A percentile compares a stretch with the other conserved stretches of the same genome.
Conservation (phyloP, 495 filamentous ascomycete genomes). For the Aspergillus nidulans region DNA sequence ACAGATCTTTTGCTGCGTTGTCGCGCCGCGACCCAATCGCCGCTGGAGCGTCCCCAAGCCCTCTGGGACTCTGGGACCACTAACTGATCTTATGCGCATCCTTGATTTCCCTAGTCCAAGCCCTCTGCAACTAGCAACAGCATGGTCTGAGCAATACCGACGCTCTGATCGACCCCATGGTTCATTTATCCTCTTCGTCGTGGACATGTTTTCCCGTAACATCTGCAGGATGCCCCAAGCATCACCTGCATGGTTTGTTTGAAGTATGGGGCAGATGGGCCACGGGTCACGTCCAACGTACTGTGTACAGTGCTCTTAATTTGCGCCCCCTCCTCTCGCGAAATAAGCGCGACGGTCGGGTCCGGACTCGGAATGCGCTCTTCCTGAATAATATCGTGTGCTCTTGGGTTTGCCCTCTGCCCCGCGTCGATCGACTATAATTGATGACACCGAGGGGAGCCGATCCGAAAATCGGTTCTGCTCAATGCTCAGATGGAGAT, state of each 20-base stretch:
- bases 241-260: conserved; percentile 12
- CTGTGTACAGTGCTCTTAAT: background rate
- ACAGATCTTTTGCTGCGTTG: conserved; percentile 25
- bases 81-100: conserved; percentile 14
- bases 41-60: conserved; percentile 7
- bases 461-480: background rate
- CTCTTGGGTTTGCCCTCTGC: background rate
- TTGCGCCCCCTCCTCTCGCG: background rate
- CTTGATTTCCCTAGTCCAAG: conserved; percentile 11
- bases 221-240: conserved; percentile 5
- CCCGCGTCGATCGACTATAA: conserved; percentile 8
- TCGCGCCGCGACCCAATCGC: conserved; percentile 23
- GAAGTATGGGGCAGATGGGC: conserved; percentile 3
- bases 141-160: conserved; percentile 18
- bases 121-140: conserved; percentile 15
- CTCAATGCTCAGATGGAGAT: background rate
- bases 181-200: conserved; percentile 10
- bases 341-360: background rate
- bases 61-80: conserved; percentile 3
- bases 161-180: conserved; percentile 19
- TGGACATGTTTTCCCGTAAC: conserved; percentile 6
- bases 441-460: background rate
- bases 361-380: background rate
- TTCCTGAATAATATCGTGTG: background rate
- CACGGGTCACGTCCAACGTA: background rate